A percentile compares a stretch with the other conserved stretches of the same genome.
Conservation (phyloP, 2,329 filamentous ascomycete genomes). For the Juglanconis sp. region DNA sequence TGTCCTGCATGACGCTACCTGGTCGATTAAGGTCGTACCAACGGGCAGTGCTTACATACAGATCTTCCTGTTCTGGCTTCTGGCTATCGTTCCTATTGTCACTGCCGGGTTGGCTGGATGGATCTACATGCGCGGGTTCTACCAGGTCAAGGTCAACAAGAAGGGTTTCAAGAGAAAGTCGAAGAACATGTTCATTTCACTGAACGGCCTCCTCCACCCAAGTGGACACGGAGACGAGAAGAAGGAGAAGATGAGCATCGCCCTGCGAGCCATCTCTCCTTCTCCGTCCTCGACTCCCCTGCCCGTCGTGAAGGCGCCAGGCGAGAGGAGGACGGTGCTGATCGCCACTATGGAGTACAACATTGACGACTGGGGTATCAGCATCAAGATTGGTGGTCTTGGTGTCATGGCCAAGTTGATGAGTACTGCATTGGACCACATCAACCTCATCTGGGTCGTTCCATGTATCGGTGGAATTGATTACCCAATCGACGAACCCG, state of each 20-base stretch:
- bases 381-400: slow-evolving; percentile 68
- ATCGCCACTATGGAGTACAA: slow-evolving; percentile 73
- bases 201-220: slow-evolving; percentile 16
- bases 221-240: slow-evolving; percentile 25
- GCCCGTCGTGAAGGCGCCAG: slow-evolving; percentile 15
- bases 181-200: slow-evolving; percentile 13
- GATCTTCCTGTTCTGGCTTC: slow-evolving; percentile 49
- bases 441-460: slow-evolving; percentile 65
- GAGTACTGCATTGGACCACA: slow-evolving; percentile 62
- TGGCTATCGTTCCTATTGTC: slow-evolving; percentile 49
- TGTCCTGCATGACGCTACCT: slow-evolving; percentile 50
- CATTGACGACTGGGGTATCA: slow-evolving; percentile 67
- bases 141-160: slow-evolving; percentile 55
- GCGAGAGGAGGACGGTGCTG: slow-evolving; percentile 48
- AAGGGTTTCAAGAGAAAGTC: slow-evolving; percentile 41
- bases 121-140: slow-evolving; percentile 55
- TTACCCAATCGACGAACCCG: slow-evolving; percentile 57
- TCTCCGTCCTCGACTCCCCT: slow-evolving; percentile 16
- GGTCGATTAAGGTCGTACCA: slow-evolving; percentile 49
- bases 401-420: slow-evolving; percentile 70
- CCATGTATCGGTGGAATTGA: slow-evolving; percentile 61
- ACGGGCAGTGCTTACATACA: slow-evolving; percentile 51
- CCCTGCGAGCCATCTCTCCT: slow-evolving; percentile 15
- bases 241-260: slow-evolving; percentile 20
- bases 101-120: slow-evolving; percentile 50